Conservation (phyloP, 129 eudicot genomes). For the Flaveria ramosissima region DNA sequence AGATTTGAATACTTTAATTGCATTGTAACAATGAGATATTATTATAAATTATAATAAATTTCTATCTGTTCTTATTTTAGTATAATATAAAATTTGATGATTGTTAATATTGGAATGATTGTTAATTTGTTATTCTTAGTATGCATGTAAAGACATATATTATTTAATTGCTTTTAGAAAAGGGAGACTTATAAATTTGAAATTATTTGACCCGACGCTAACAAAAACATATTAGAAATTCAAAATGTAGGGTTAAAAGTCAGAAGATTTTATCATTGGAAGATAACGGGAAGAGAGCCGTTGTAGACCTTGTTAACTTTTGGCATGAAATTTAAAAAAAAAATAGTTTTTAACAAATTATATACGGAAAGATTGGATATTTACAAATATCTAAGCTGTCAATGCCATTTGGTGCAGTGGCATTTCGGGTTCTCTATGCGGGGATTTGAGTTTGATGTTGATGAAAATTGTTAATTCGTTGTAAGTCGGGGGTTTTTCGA, state of each 20-base stretch:
- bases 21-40: not conserved
- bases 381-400: not conserved
- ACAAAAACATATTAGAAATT: not conserved
- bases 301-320: not conserved
- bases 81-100: not conserved
- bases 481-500: too few relatives aligned
- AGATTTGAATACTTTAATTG: not conserved
- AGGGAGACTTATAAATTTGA: not conserved
- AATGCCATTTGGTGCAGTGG: too few relatives aligned
- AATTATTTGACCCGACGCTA: not conserved
- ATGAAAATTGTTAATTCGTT: too few relatives aligned
- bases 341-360: not conserved
- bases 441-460: too few relatives aligned
- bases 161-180: too few relatives aligned
- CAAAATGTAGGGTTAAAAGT: not conserved
- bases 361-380: not conserved
- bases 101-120: too few relatives aligned
- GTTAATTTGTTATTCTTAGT: too few relatives aligned
- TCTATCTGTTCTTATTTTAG: not conserved
- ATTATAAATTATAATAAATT: constrained; percentile 23
- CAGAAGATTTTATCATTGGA: not conserved
- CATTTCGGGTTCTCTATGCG: too few relatives aligned
- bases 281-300: not conserved
- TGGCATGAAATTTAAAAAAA: not conserved
- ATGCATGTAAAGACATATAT: too few relatives aligned